Conservation (phyloP, 2,329 filamentous ascomycete species). For the Monosporascus ibericus region DNA sequence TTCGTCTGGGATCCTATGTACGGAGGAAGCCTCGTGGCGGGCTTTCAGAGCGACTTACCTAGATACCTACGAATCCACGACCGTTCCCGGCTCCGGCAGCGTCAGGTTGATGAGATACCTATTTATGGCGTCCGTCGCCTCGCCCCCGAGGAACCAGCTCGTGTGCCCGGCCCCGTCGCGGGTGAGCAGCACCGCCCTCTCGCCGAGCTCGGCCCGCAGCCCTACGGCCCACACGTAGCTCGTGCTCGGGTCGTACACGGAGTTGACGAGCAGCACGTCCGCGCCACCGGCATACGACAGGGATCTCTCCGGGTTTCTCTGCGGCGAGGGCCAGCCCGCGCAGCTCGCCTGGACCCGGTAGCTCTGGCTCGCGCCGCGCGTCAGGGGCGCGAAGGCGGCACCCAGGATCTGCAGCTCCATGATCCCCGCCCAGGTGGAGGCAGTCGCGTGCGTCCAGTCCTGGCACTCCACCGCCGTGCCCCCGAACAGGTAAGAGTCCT, state of each 20-base stretch:
- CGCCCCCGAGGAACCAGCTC: constrained; percentile 26
- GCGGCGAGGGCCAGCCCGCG: constrained; percentile 32
- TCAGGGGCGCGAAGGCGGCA: constrained; percentile 27
- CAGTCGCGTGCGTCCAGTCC: constrained; percentile 27
- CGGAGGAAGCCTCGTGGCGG: no score
- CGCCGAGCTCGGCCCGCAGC: constrained; percentile 23
- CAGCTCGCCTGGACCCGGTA: constrained; percentile 31
- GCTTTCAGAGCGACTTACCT: no score
- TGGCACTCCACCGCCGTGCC: constrained; percentile 31
- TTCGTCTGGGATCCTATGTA: no score
- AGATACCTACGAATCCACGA: constrained; percentile 6
- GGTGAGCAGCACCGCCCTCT: constrained; percentile 30
- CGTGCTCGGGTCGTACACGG: constrained; percentile 34
- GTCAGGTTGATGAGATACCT: constrained; percentile 27
- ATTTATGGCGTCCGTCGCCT: constrained; percentile 25
- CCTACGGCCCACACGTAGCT: constrained; percentile 31
- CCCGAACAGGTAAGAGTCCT: constrained; percentile 18
- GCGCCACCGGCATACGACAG: constrained; percentile 15
- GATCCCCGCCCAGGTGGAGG: constrained; percentile 16
- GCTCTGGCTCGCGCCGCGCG: constrained; percentile 25
- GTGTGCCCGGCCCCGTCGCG: constrained; percentile 34
- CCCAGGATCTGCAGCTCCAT: constrained; percentile 23
- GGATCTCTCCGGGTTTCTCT: constrained; percentile 28
- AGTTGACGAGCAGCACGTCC: constrained; percentile 32
- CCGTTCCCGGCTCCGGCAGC: constrained; percentile 23